A percentile compares a stretch with the other conserved stretches of the same genome.
Evolutionary conservation across 768 basidiomycete species (phyloP).

Genomic region (Clavulina sp.): DNA sequence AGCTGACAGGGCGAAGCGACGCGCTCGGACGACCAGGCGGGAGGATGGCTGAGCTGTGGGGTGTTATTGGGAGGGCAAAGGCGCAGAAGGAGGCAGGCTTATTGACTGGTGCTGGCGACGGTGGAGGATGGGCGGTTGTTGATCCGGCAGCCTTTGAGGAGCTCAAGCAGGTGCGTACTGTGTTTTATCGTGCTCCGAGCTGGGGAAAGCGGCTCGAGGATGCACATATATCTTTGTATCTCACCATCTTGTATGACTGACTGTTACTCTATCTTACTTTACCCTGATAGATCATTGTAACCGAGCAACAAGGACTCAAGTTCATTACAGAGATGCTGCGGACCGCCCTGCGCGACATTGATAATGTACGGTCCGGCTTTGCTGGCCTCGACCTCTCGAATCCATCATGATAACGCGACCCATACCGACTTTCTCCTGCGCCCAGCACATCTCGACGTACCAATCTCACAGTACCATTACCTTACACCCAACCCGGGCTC

Average conservation of each 20-base stretch:
- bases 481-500: too few species aligned
- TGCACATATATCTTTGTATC: too few species aligned
- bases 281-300: conserved; percentile 41
- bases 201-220: too few species aligned
- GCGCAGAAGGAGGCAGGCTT: conserved; percentile 32
- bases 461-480: too few species aligned
- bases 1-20: conserved; percentile 37
- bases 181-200: neutral
- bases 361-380: conserved; percentile 29
- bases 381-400: too few species aligned
- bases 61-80: conserved; percentile 54
- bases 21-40: conserved; percentile 35
- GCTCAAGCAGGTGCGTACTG: conserved; percentile 43
- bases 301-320: conserved; percentile 65
- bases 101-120: conserved; percentile 23
- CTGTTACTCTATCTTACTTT: neutral
- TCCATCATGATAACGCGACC: too few species aligned
- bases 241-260: too few species aligned
- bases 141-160: conserved; percentile 70
- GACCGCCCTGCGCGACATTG: conserved; percentile 43
- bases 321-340: conserved; percentile 64
- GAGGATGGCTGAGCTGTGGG: conserved; percentile 75
- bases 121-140: conserved; percentile 49
- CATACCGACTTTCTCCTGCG: too few species aligned
- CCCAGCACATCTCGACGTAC: too few species aligned